A percentile compares a stretch with the other conserved stretches of the same genome.
These are phyloP conservation scores for Ceratocystis papillata DNA, from an alignment of 2,329 filamentous ascomycete genomes.

Conservation along the genomic window DNA sequence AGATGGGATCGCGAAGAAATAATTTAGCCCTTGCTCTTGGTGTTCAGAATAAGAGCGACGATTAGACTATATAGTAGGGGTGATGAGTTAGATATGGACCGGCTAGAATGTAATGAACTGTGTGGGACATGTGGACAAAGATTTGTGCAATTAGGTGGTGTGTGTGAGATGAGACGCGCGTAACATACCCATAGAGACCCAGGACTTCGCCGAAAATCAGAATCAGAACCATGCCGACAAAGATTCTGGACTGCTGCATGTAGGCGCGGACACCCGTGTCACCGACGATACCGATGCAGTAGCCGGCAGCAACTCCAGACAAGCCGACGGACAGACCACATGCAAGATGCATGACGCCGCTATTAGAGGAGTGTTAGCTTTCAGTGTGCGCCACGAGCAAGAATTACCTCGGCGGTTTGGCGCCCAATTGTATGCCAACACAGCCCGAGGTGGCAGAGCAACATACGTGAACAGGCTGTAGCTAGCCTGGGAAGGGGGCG, in stretches of 20 bases:
- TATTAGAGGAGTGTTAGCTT: constrained; percentile 30
- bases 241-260: constrained; percentile 92
- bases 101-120: background rate
- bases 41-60: constrained; percentile 87
- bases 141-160: background rate
- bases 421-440: too few relatives aligned
- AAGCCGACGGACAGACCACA: constrained; percentile 85
- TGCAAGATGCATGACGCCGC: constrained; percentile 86
- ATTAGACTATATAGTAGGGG: constrained; percentile 56
- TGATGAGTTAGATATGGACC: background rate
- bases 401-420: too few relatives aligned
- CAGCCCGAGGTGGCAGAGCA: background rate
- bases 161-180: constrained; percentile 1
- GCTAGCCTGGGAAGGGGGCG: constrained; percentile 51
- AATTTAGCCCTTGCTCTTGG: constrained; percentile 56
- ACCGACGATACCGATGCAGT: constrained; percentile 90
- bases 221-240: constrained; percentile 97
- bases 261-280: constrained; percentile 89
- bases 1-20: background rate
- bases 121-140: too few relatives aligned
- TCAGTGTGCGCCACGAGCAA: background rate
- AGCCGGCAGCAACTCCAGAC: constrained; percentile 85
- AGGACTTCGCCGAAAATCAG: constrained; percentile 97
- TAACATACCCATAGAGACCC: constrained; percentile 80
- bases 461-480: constrained; percentile 78